phyloP scores from a whole-genome alignment of 2,329 filamentous ascomycete genomes.

The Conoideocrella luteorostrata region DNA sequence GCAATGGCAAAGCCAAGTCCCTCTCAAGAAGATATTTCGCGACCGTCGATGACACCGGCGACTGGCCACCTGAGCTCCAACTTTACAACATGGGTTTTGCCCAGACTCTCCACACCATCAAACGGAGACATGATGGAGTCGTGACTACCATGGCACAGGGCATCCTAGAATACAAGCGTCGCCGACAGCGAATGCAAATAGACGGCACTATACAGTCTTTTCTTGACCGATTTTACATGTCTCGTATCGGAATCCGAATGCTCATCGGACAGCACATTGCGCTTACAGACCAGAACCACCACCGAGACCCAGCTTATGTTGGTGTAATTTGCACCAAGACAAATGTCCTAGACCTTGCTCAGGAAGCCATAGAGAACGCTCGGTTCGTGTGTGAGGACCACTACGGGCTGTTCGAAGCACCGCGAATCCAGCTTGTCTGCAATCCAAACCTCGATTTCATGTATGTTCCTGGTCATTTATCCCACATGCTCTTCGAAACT shows the following conservation, averaged over 20 bases:
- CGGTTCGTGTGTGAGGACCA: conserved; percentile 99
- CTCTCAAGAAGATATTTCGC: conserved; percentile 68
- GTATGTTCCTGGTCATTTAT: conserved; percentile 98
- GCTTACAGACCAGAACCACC: conserved; percentile 84
- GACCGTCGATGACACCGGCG: conserved; percentile 76
- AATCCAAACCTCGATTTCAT: conserved; percentile 94
- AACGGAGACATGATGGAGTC: conserved; percentile 90
- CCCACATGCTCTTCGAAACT: conserved; percentile 99
- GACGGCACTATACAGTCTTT: conserved; percentile 96
- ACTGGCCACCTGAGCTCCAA: conserved; percentile 91
- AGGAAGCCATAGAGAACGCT: conserved; percentile 97
- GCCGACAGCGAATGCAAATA: conserved; percentile 94
- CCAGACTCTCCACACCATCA: conserved; percentile 85
- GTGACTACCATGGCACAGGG: conserved; percentile 98
- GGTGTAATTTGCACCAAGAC: conserved; percentile 99
- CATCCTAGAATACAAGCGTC: conserved; percentile 96
- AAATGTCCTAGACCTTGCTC: conserved; percentile 87
- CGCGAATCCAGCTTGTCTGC: conserved; percentile 94
- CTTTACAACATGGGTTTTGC: conserved; percentile 92
- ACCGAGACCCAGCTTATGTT: conserved; percentile 87
- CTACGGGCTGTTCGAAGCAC: conserved; percentile 94
- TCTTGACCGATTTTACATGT: conserved; percentile 99
- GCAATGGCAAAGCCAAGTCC: conserved; percentile 45
- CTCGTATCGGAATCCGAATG: conserved; percentile 97
- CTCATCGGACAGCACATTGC: conserved; percentile 98